Conservation (phyloP, 352 stramenopile species). For the Saprolegnia diclina region DNA sequence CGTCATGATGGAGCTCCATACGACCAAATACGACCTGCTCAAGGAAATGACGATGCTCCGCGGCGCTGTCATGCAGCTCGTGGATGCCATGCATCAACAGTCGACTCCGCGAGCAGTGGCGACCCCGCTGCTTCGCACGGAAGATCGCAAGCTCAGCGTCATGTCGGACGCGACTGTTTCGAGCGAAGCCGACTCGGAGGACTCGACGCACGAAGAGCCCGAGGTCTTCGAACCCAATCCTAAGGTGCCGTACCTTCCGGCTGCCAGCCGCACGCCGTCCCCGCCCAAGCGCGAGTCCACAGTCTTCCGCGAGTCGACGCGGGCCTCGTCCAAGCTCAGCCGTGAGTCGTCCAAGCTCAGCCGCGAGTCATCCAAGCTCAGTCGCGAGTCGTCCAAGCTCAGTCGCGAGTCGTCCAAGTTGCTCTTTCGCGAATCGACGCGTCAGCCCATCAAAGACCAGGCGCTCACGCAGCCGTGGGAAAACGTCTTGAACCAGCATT, state of each 20-base stretch:
- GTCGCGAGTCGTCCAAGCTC: slow-evolving; percentile 1
- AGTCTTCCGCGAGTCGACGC: too few relatives aligned
- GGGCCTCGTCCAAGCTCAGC: not conserved
- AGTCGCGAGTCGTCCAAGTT: slow-evolving; percentile 4
- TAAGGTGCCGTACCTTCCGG: slow-evolving; percentile 7
- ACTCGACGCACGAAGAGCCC: slow-evolving; percentile 40
- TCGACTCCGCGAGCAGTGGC: slow-evolving; percentile 12
- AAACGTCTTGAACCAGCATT: slow-evolving; percentile 6
- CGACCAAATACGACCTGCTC: slow-evolving; percentile 76
- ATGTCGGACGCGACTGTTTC: slow-evolving; percentile 25
- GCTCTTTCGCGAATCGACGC: not conserved
- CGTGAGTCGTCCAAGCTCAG: not conserved
- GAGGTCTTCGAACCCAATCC: slow-evolving; percentile 14
- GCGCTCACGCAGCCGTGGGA: slow-evolving; percentile 17
- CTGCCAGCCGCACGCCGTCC: not conserved
- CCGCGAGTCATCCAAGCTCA: not conserved
- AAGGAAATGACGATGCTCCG: slow-evolving; percentile 81
- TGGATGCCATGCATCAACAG: not conserved
- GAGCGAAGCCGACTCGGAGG: slow-evolving; percentile 29
- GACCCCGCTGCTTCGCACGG: slow-evolving; percentile 31
- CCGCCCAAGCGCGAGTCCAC: not conserved
- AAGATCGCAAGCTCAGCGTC: slow-evolving; percentile 28
- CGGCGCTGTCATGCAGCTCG: slow-evolving; percentile 60
- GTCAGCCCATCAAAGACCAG: slow-evolving; percentile 5
- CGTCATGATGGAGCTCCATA: slow-evolving; percentile 81